Conservation (phyloP, 1,284 basidiomycete species). For the Pseudozyma thailandica region DNA sequence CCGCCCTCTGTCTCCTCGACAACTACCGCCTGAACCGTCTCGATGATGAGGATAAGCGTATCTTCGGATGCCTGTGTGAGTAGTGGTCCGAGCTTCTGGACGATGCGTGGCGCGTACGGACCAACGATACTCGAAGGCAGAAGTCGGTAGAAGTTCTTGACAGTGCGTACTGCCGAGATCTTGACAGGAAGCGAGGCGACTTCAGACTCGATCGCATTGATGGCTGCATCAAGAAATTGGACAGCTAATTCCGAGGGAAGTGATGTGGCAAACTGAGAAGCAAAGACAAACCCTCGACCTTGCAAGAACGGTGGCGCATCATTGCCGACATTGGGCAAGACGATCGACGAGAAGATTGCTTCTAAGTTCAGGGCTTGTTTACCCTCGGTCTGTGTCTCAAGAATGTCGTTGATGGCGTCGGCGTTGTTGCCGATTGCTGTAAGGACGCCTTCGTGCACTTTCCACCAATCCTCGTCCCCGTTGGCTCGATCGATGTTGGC, state of each 20-base stretch:
- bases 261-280: constrained; percentile 83
- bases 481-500: constrained; percentile 69
- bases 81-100: constrained; percentile 86
- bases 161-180: constrained; percentile 79
- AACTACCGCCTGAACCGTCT: constrained; percentile 81
- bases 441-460: constrained; percentile 83
- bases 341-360: constrained; percentile 78
- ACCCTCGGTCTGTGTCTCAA: constrained; percentile 74
- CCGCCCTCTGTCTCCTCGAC: constrained; percentile 74
- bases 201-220: constrained; percentile 81
- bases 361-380: constrained; percentile 75
- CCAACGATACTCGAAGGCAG: constrained; percentile 72
- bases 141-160: constrained; percentile 71
- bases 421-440: constrained; percentile 85
- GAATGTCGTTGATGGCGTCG: constrained; percentile 78
- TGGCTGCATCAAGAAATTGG: constrained; percentile 82
- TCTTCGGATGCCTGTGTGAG: constrained; percentile 83
- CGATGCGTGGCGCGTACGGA: constrained; percentile 78
- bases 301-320: constrained; percentile 80
- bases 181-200: constrained; percentile 84
- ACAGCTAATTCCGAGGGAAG: constrained; percentile 75
- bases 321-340: constrained; percentile 81
- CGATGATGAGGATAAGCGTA: constrained; percentile 87
- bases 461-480: constrained; percentile 73
- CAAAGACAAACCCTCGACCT: constrained; percentile 92